phyloP scores from a whole-genome alignment of 129 eudicot species.

The Flaveria ramosissima region DNA sequence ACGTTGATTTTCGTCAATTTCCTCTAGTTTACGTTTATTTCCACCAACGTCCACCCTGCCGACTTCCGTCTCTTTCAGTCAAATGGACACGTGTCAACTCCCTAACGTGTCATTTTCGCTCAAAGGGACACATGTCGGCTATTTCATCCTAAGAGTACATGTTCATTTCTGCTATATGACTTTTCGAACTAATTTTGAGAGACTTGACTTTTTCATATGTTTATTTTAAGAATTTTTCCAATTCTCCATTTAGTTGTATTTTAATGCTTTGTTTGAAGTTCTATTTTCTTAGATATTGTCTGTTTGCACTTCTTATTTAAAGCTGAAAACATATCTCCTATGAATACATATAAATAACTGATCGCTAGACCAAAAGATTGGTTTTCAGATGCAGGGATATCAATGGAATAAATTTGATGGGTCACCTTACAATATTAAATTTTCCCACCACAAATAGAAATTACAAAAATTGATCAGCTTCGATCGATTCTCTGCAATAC shows the following conservation, averaged over 20 bases:
- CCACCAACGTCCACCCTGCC: too few relatives aligned
- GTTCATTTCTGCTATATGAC: too few relatives aligned
- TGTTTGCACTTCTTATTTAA: neutral
- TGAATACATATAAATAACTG: slow-evolving; percentile 27
- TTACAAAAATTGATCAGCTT: slow-evolving; percentile 24
- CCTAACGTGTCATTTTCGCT: too few relatives aligned
- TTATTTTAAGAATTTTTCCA: too few relatives aligned
- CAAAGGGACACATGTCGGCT: too few relatives aligned
- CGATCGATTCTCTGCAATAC: slow-evolving; percentile 30
- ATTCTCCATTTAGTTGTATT: neutral
- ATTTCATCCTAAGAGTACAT: too few relatives aligned
- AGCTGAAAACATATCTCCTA: slow-evolving; percentile 18
- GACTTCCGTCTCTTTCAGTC: too few relatives aligned
- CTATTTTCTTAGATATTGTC: neutral
- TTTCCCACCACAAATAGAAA: slow-evolving; percentile 40
- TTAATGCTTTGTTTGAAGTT: neutral
- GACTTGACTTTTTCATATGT: too few relatives aligned
- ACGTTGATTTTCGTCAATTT: too few relatives aligned
- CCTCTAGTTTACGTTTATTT: too few relatives aligned
- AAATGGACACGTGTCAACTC: too few relatives aligned
- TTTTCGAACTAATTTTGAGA: too few relatives aligned
- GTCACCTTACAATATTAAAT: slow-evolving; percentile 47
- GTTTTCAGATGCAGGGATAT: slow-evolving; percentile 16
- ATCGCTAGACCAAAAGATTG: slow-evolving; percentile 31
- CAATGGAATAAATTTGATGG: slow-evolving; percentile 32